A percentile compares a stretch with the other conserved stretches of the same genome.
phyloP scores from a whole-genome alignment of 768 basidiomycete genomes.

The Termitomyces sp. region DNA sequence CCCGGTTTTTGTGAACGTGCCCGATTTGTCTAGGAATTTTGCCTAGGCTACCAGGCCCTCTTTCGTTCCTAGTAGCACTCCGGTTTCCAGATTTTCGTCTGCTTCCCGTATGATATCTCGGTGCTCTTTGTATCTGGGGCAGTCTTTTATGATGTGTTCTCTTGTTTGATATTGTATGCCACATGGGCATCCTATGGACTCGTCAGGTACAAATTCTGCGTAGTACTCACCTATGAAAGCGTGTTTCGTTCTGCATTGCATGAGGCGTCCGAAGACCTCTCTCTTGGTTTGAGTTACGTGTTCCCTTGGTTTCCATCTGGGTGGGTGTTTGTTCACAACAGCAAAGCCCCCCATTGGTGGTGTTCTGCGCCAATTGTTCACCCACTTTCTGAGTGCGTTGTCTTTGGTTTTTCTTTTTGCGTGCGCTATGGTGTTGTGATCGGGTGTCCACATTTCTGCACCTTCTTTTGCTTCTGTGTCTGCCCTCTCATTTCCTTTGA shows the following conservation, averaged over 20 bases:
- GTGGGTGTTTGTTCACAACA: neutral
- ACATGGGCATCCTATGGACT: neutral
- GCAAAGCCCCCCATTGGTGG: neutral
- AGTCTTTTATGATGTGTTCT: too few species aligned
- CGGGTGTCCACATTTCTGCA: neutral
- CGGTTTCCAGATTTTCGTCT: too few species aligned
- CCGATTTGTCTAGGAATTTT: too few species aligned
- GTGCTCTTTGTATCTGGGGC: too few species aligned
- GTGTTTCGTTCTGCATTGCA: neutral
- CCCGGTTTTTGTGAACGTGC: too few species aligned
- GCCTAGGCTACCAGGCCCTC: too few species aligned
- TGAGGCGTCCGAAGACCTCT: neutral
- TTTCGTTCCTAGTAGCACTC: too few species aligned
- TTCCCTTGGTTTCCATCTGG: neutral
- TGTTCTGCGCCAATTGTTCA: neutral
- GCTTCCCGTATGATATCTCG: too few species aligned
- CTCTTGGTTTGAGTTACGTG: neutral
- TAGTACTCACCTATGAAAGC: neutral
- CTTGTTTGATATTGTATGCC: too few species aligned
- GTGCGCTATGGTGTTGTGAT: neutral
- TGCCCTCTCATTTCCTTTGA: too few species aligned
- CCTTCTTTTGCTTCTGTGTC: neutral
- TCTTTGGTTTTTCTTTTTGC: neutral
- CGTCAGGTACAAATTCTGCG: neutral
- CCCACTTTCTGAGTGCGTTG: neutral